Evolutionary conservation across 1,139 yeast genomes (phyloP).

Genomic region (Scheffersomyces segobiensis): DNA sequence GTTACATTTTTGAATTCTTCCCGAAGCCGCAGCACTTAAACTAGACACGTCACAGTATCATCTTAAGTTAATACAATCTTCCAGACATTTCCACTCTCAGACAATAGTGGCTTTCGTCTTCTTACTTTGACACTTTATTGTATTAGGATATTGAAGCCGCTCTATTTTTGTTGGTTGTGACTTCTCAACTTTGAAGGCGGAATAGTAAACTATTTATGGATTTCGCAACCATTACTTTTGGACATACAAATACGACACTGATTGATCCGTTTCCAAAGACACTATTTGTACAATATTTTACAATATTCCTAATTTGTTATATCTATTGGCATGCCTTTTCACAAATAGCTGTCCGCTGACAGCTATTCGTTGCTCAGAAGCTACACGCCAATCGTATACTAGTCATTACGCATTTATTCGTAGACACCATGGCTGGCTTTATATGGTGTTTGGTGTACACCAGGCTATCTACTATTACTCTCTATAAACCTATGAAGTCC

Average conservation of each 20-base stretch:
- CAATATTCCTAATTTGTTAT: too few relatives aligned
- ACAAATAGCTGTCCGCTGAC: background rate
- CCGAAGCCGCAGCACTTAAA: background rate
- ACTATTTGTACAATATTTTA: too few relatives aligned
- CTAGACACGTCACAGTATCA: background rate
- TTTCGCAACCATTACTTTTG: background rate
- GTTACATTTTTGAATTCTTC: background rate
- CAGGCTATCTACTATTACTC: background rate
- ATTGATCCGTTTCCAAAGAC: too few relatives aligned
- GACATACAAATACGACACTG: background rate
- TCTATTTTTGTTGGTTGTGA: background rate
- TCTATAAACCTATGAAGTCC: constrained; percentile 39
- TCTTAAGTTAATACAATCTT: background rate
- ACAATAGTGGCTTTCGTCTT: background rate
- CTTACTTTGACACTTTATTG: background rate
- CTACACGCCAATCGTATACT: background rate
- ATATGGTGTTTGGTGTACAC: background rate
- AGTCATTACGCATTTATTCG: background rate
- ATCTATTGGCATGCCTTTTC: too few relatives aligned
- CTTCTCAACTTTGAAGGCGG: background rate
- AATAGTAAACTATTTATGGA: background rate
- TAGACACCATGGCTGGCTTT: background rate
- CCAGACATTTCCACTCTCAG: background rate
- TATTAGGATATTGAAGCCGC: background rate
- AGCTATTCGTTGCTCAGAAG: too few relatives aligned